Conservation (phyloP, 1,139 yeast species). For the Suhomyces guaymorum region DNA sequence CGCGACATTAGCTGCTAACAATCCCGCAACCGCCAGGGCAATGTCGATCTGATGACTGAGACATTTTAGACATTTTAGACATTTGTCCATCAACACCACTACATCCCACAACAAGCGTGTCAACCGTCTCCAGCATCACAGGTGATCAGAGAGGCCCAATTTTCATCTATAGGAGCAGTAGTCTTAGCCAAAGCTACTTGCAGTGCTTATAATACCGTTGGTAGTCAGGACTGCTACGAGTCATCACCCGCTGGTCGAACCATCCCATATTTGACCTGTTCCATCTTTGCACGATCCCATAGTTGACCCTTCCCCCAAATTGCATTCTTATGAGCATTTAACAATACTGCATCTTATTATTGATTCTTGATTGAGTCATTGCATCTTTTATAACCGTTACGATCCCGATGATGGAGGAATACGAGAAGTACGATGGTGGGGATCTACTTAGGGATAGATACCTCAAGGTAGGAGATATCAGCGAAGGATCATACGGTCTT, state of each 20-base stretch:
- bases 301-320: background rate
- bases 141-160: conserved; percentile 8
- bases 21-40: background rate
- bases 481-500: conserved; percentile 92
- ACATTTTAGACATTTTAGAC: conserved; percentile 7
- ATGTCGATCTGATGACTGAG: conserved; percentile 10
- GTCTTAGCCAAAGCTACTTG: background rate
- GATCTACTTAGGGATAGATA: conserved; percentile 64
- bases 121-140: conserved; percentile 6
- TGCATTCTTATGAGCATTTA: background rate
- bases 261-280: no score
- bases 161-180: background rate
- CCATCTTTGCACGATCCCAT: no score
- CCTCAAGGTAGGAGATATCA: conserved; percentile 70
- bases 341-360: background rate
- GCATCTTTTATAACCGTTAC: background rate
- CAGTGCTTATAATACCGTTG: background rate
- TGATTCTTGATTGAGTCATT: background rate
- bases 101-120: background rate
- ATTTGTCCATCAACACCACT: conserved; percentile 1
- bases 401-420: conserved; percentile 40
- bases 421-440: conserved; percentile 60
- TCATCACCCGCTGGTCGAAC: conserved; percentile 1
- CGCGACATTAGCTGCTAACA: no score
- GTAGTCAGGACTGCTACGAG: conserved; percentile 1